Percentiles rank a stretch among this genome's conserved stretches.
Evolutionary conservation across 2,329 filamentous ascomycete genomes (phyloP).

Genomic region (Calonectria fujianensis): DNA sequence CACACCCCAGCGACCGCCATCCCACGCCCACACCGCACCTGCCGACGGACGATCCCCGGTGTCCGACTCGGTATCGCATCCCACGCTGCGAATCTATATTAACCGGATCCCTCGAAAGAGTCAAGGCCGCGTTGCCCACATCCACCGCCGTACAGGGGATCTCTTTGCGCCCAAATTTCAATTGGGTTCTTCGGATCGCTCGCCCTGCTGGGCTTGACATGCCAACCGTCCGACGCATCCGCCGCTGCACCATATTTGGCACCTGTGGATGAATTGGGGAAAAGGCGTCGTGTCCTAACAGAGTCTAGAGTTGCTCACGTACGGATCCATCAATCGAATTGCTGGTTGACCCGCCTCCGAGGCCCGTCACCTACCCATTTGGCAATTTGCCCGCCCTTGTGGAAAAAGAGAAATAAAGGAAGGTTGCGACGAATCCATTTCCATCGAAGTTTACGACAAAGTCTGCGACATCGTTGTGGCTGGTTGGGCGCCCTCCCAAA

Average conservation of each 20-base stretch:
- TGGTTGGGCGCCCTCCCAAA: constrained; percentile 48
- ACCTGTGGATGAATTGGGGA: constrained; percentile 52
- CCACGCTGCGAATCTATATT: constrained; percentile 36
- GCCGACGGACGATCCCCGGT: constrained; percentile 39
- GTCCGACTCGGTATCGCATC: constrained; percentile 40
- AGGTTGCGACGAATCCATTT: constrained; percentile 29
- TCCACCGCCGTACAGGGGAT: constrained; percentile 46
- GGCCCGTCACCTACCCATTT: constrained; percentile 29
- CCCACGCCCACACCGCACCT: constrained; percentile 36
- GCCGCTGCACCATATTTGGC: constrained; percentile 52
- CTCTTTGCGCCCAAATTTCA: constrained; percentile 44
- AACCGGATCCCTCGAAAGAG: constrained; percentile 39
- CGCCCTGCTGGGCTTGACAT: constrained; percentile 51
- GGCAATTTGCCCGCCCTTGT: constrained; percentile 39
- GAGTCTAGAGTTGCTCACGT: constrained; percentile 49
- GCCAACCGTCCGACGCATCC: constrained; percentile 55
- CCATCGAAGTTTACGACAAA: constrained; percentile 30
- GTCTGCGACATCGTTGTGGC: constrained; percentile 51
- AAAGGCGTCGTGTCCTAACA: constrained; percentile 51
- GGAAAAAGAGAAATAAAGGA: constrained; percentile 36
- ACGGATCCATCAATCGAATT: constrained; percentile 52
- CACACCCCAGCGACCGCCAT: constrained; percentile 27
- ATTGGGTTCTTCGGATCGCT: constrained; percentile 46
- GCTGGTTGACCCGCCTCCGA: constrained; percentile 35
- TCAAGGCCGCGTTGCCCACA: constrained; percentile 47